phyloP scores from a whole-genome alignment of 108 stramenopile genomes.

The Hondaea fermentalgiana region DNA sequence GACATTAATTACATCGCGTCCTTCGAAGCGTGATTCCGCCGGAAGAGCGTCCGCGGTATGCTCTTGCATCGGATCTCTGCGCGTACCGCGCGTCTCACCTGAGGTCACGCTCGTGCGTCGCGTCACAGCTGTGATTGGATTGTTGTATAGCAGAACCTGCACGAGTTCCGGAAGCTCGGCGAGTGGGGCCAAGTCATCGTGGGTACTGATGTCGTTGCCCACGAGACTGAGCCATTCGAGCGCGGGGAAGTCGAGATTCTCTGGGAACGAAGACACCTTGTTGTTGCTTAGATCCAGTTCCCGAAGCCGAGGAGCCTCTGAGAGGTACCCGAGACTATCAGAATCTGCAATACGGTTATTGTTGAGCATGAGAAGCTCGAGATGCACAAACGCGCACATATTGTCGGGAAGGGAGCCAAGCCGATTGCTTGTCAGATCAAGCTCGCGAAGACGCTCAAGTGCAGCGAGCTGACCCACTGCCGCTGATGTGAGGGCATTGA shows the following conservation, averaged over 20 bases:
- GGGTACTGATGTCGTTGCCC: neutral
- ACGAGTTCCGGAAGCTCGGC: neutral
- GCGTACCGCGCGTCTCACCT: too few species aligned
- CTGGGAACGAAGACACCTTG: neutral
- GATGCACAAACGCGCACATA: neutral
- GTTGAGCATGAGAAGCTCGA: neutral
- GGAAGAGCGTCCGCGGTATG: too few species aligned
- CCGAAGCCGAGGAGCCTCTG: neutral
- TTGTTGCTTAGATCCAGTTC: neutral
- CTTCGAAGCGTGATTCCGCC: neutral
- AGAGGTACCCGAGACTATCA: neutral
- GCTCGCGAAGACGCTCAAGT: conserved; percentile 11
- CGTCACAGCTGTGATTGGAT: neutral
- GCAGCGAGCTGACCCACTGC: neutral
- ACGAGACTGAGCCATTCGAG: conserved; percentile 12
- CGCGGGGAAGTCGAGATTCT: neutral
- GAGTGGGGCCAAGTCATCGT: neutral
- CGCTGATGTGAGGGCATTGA: neutral
- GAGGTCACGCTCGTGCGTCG: neutral
- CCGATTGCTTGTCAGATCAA: neutral
- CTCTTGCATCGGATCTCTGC: too few species aligned
- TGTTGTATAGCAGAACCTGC: neutral
- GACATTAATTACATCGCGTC: neutral
- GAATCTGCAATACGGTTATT: neutral
- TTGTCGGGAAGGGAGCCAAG: neutral